Evolutionary conservation across 2,329 filamentous ascomycete genomes (phyloP).

Genomic region (Aspergillus jensenii): DNA sequence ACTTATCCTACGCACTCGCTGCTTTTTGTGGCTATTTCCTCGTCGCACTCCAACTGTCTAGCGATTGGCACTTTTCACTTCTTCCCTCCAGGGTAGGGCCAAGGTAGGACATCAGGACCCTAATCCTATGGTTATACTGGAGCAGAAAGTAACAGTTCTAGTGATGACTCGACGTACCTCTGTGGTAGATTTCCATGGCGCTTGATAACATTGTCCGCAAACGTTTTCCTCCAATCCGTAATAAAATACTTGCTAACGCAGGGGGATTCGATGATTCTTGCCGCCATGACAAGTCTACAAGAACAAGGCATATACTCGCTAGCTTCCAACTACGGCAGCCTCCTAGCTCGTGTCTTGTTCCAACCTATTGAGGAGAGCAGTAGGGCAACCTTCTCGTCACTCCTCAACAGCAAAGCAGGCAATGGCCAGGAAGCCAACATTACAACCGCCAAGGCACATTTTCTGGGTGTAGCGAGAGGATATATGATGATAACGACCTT

Average conservation of each 20-base stretch:
- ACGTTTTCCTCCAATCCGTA: constrained; percentile 80
- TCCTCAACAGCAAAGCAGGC: constrained; percentile 55
- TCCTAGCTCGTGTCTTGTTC: constrained; percentile 84
- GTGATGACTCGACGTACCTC: constrained; percentile 48
- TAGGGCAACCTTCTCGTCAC: constrained; percentile 81
- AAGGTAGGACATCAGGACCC: constrained; percentile 35
- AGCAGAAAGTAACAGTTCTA: constrained; percentile 17
- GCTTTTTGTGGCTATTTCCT: constrained; percentile 70
- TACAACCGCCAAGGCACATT: constrained; percentile 31
- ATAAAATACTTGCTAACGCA: constrained; percentile 94
- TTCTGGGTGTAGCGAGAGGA: constrained; percentile 59
- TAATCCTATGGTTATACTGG: neutral
- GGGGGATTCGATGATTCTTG: constrained; percentile 87
- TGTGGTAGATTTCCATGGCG: constrained; percentile 65
- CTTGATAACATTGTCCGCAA: constrained; percentile 72
- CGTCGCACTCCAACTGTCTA: constrained; percentile 59
- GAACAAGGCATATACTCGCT: constrained; percentile 91
- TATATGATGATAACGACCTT: constrained; percentile 74
- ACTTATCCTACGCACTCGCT: constrained; percentile 70
- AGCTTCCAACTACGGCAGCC: constrained; percentile 89
- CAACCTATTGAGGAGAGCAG: constrained; percentile 95
- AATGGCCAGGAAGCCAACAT: constrained; percentile 19
- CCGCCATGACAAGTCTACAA: constrained; percentile 69
- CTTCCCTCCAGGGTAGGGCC: constrained; percentile 48
- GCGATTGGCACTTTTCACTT: constrained; percentile 66